Conservation (phyloP, 164 flowering plant species). For the Tetrastigma voinierianum region DNA sequence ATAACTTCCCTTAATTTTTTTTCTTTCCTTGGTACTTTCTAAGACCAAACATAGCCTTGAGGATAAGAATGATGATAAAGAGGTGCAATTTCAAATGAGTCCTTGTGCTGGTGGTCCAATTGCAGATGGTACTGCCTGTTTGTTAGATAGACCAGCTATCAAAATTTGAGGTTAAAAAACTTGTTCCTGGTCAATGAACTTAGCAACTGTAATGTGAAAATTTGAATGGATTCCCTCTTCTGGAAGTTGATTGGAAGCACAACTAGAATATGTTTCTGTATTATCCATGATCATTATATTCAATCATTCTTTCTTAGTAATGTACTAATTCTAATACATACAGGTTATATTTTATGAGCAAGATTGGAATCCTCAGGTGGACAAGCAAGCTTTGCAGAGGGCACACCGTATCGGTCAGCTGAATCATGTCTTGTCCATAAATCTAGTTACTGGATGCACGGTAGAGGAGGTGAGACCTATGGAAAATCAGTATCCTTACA, state of each 20-base stretch:
- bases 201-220: too few species aligned
- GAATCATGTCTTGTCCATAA: conserved; percentile 79
- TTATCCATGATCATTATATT: background rate
- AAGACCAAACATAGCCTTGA: too few species aligned
- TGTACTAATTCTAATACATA: background rate
- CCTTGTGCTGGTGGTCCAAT: too few species aligned
- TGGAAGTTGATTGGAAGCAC: background rate
- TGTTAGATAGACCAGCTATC: too few species aligned
- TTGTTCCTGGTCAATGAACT: too few species aligned
- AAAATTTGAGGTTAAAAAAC: too few species aligned
- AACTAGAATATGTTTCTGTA: background rate
- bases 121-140: too few species aligned
- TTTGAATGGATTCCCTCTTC: background rate
- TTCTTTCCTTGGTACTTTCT: too few species aligned
- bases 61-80: too few species aligned
- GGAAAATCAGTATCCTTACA: too few species aligned
- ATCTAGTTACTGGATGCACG: conserved; percentile 58
- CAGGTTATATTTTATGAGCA: conserved; percentile 98
- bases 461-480: conserved; percentile 75
- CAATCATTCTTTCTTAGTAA: background rate
- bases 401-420: conserved; percentile 91
- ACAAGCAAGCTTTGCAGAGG: conserved; percentile 93
- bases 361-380: conserved; percentile 99
- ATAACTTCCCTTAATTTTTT: too few species aligned
- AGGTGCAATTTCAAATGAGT: too few species aligned